Evolutionary conservation across 2,329 filamentous ascomycete species (phyloP).

Genomic region (Aspergillus floridensis): DNA sequence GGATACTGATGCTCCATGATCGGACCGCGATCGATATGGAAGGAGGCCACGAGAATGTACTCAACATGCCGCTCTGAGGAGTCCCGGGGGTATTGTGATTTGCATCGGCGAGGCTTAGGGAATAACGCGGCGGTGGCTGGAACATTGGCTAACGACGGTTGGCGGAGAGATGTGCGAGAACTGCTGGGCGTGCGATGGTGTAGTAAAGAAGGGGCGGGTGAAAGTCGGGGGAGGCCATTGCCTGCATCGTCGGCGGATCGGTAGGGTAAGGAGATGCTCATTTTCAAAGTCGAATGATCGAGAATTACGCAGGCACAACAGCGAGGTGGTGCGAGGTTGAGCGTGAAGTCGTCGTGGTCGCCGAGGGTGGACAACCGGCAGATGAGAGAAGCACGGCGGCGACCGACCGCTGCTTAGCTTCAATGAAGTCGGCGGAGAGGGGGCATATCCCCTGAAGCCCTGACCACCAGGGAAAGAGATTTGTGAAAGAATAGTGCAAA

Average conservation of each 20-base stretch:
- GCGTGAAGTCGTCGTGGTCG: background rate
- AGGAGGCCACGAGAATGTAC: slow-evolving; percentile 95
- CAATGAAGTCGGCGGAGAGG: background rate
- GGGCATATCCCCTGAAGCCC: background rate
- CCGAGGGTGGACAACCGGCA: slow-evolving; percentile 17
- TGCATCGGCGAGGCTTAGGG: slow-evolving; percentile 55
- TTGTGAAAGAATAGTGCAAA: background rate
- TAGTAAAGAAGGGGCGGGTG: slow-evolving; percentile 58
- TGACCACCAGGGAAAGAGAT: background rate
- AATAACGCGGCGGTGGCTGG: slow-evolving; percentile 32
- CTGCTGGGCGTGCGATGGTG: slow-evolving; percentile 52
- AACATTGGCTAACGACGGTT: slow-evolving; percentile 39
- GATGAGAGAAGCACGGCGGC: slow-evolving; percentile 1
- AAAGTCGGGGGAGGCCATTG: slow-evolving; percentile 56
- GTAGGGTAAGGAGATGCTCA: slow-evolving; percentile 39
- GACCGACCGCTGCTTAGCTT: background rate
- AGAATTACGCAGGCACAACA: slow-evolving; percentile 1
- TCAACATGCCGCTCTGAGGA: slow-evolving; percentile 90
- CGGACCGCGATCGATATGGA: slow-evolving; percentile 92
- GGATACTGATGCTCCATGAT: slow-evolving; percentile 99
- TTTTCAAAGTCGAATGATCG: slow-evolving; percentile 20
- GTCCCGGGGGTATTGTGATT: slow-evolving; percentile 73
- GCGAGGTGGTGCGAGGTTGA: slow-evolving; percentile 1
- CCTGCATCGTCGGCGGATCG: slow-evolving; percentile 41
- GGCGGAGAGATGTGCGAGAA: slow-evolving; percentile 39